Base-by-base conservation (phyloP, 192 early-diverging fungal species). In the Mortierella antarctica region DNA sequence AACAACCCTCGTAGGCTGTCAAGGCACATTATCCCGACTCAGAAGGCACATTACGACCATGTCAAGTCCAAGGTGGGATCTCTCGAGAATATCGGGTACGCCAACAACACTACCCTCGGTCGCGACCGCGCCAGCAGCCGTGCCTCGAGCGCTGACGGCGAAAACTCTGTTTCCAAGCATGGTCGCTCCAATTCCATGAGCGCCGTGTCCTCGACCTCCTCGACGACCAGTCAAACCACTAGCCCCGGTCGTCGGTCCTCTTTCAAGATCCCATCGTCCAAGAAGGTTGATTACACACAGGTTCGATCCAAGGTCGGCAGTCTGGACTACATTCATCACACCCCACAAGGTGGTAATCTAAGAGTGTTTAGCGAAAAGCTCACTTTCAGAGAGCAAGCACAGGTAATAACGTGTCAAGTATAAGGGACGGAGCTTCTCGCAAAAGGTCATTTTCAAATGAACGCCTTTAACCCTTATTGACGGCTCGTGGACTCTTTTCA, bases 281-380 rank as follows among this genome's bases (percentile, higher is more conserved):
- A 80, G 49, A 75, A 74, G 67, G 60, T 77, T 9, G 83, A 73
- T 77, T 84, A 74, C 41, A 73, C 74, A 0, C 71, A 83, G 23
- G 81, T 82, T 31, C 61, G 52, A 15, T 83, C 85, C 51, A 82
- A 79, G 31, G 68, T 88, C 6, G 83, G 74, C 6, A 87, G 85
- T 21, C 39, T 88, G 48, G 85, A 86, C 10, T 84, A 83, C 71
- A 55, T 82, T 23, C 62, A 73, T n/a, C 88, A 89, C 60, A 21
- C n/a, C 8, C 88, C 88, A 4, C 80, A 80, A 44, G 79, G 83
- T 18, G 83, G 76, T 15, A 81, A 81, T 31, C 57, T 72, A 14
- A 67, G 75, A 53, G 70, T 87, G 23, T 77, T 81, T 62, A 71
- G 64, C 46, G 83, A 78, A 47, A 84, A 78, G 51, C 18, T 66